Evolutionary conservation across 202 grass and related monocot species (phyloP).

Genomic region (Alloteropsis angusta): DNA sequence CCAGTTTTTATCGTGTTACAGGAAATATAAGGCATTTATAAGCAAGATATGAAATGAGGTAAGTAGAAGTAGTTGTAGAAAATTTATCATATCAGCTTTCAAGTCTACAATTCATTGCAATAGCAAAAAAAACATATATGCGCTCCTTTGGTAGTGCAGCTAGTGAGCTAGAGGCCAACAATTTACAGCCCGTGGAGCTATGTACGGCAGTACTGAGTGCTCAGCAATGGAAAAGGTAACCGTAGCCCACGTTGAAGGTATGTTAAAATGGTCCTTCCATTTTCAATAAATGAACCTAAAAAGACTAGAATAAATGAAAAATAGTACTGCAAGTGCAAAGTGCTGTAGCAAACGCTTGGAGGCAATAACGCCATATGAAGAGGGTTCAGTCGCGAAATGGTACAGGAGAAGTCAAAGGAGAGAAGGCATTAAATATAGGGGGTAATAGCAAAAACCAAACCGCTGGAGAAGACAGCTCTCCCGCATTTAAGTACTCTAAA

Average conservation of each 20-base stretch:
- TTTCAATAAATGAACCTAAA: not conserved
- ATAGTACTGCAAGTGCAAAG: not conserved
- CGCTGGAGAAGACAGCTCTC: conserved; percentile 19
- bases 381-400: not conserved
- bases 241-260: not conserved
- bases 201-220: not conserved
- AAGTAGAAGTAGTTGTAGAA: not conserved
- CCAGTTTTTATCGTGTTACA: not conserved
- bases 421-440: conserved; percentile 33
- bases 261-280: not conserved
- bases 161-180: not conserved
- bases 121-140: not conserved
- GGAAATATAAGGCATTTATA: not conserved
- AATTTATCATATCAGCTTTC: not conserved
- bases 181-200: not conserved
- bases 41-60: too few relatives aligned
- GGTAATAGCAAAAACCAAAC: conserved; percentile 31
- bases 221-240: not conserved
- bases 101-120: not conserved
- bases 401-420: conserved; percentile 22
- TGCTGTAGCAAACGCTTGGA: not conserved
- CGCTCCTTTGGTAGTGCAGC: not conserved
- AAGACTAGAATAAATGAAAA: not conserved
- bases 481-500: conserved; percentile 47
- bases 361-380: not conserved